These are phyloP conservation scores for Solanum etuberosum DNA, from an alignment of 257 asterid species.

Conservation along the genomic window DNA sequence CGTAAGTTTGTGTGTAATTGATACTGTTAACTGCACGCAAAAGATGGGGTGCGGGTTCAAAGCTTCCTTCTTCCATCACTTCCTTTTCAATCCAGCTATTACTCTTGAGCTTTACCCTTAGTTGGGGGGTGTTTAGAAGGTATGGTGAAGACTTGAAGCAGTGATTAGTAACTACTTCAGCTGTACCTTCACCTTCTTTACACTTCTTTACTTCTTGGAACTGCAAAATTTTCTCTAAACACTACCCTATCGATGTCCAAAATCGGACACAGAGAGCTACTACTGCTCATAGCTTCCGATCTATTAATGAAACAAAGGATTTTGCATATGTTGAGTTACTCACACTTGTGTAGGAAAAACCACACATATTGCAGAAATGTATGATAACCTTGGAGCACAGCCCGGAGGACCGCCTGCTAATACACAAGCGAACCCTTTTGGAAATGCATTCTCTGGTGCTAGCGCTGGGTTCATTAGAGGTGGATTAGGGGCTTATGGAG, in stretches of 20 bases:
- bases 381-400: slow-evolving; percentile 2
- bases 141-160: background rate
- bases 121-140: background rate
- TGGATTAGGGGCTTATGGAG: slow-evolving; percentile 6
- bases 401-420: background rate
- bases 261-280: background rate
- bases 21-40: background rate
- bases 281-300: background rate
- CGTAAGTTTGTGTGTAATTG: background rate
- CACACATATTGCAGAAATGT: background rate
- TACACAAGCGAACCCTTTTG: background rate
- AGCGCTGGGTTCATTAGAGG: background rate
- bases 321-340: background rate
- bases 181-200: background rate
- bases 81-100: background rate
- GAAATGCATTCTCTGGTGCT: slow-evolving; percentile 6
- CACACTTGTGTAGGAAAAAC: background rate
- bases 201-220: background rate
- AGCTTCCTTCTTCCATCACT: background rate
- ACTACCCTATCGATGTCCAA: background rate
- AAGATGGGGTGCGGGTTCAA: background rate
- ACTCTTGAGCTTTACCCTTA: background rate
- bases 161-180: background rate
- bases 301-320: background rate
- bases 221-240: background rate